Conservation (phyloP, 805 yeast species). For the Zygosaccharomyces kombuchaensis region DNA sequence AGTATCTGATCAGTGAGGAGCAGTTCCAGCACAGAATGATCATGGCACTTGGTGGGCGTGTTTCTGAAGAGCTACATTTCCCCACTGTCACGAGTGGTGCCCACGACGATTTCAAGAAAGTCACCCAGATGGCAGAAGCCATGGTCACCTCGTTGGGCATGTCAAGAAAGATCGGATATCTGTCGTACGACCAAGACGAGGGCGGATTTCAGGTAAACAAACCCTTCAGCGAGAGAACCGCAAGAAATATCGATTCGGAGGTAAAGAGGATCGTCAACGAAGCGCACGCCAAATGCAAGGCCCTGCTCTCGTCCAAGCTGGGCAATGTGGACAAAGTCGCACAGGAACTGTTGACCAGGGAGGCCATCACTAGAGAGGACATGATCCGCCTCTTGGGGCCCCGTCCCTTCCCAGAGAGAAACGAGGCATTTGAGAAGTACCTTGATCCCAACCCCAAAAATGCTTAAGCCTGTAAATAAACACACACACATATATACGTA, state of each 20-base stretch:
- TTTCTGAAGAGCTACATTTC: constrained; percentile 85
- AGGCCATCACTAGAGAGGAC: constrained; percentile 89
- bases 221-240: constrained; percentile 87
- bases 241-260: constrained; percentile 73
- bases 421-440: constrained; percentile 89
- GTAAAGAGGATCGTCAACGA: constrained; percentile 72
- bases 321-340: constrained; percentile 82
- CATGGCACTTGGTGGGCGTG: constrained; percentile 93
- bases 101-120: constrained; percentile 86
- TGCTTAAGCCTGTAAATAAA: constrained; percentile 5
- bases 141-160: constrained; percentile 89
- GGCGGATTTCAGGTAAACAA: constrained; percentile 63
- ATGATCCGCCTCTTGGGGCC: constrained; percentile 87
- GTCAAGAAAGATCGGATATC: constrained; percentile 71
- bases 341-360: constrained; percentile 76
- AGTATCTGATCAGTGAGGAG: constrained; percentile 68
- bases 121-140: constrained; percentile 80
- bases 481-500: background rate
- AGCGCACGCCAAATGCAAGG: constrained; percentile 66
- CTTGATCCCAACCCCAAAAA: constrained; percentile 40
- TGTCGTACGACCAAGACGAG: constrained; percentile 41
- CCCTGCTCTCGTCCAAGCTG: constrained; percentile 59
- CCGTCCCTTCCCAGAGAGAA: constrained; percentile 85
- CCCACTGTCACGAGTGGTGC: constrained; percentile 88
- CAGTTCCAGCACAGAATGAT: constrained; percentile 81